These are phyloP conservation scores for Magnolia sinica DNA, from an alignment of 164 flowering plant genomes.

Conservation along the genomic window DNA sequence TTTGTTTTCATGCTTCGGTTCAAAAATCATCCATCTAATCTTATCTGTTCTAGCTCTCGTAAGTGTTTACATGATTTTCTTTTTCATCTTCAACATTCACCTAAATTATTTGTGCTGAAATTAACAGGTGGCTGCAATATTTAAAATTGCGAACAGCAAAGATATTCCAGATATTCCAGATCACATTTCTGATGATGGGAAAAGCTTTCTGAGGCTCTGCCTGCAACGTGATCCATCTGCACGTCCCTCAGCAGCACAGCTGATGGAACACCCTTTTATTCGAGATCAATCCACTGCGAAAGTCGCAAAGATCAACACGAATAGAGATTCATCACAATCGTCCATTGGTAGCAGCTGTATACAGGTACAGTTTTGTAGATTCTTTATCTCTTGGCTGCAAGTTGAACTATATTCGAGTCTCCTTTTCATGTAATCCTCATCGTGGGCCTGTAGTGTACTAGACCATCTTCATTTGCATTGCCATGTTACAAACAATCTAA, in stretches of 20 bases:
- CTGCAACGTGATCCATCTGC: constrained; percentile 76
- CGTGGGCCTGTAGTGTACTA: neutral
- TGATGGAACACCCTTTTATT: constrained; percentile 73
- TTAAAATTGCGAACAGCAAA: constrained; percentile 95
- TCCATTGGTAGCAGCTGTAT: constrained; percentile 26
- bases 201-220: constrained; percentile 63
- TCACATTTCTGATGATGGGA: constrained; percentile 70
- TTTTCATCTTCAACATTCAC: neutral
- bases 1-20: neutral
- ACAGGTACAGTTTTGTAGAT: neutral
- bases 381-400: neutral
- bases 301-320: constrained; percentile 35
- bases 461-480: neutral
- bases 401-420: neutral
- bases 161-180: constrained; percentile 84
- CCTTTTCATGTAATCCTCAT: neutral
- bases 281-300: constrained; percentile 54
- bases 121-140: constrained; percentile 88
- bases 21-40: neutral
- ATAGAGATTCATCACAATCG: constrained; percentile 52
- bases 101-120: neutral
- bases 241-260: constrained; percentile 70
- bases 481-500: neutral
- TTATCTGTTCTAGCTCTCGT: neutral
- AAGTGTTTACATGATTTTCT: neutral